These are phyloP conservation scores for Solanum tarapatanum DNA, from an alignment of 257 asterid species.

Conservation along the genomic window DNA sequence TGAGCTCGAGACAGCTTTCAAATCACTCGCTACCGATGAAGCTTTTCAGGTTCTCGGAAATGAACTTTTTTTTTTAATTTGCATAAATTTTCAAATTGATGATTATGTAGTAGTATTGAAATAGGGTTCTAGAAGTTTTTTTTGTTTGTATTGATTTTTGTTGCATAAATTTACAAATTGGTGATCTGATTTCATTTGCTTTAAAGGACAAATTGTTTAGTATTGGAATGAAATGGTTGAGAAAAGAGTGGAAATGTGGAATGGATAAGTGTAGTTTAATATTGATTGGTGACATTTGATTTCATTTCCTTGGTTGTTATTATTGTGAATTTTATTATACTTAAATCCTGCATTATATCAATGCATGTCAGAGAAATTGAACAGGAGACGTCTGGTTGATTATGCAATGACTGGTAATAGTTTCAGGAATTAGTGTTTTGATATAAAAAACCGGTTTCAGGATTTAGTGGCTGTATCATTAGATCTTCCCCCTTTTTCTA, in stretches of 20 bases:
- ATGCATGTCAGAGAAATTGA: background rate
- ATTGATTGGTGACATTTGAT: background rate
- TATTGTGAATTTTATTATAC: background rate
- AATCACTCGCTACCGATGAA: constrained; percentile 41
- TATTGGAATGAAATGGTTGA: background rate
- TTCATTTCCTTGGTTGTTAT: background rate
- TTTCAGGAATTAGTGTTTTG: background rate
- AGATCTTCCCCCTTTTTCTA: background rate
- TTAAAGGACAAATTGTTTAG: background rate
- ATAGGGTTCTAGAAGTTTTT: constrained; percentile 27
- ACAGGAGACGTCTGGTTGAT: background rate
- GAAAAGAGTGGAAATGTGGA: background rate
- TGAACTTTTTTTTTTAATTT: background rate
- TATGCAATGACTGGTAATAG: background rate
- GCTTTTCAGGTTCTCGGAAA: constrained; percentile 56
- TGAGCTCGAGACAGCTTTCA: constrained; percentile 85
- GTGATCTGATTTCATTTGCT: background rate
- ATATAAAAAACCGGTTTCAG: background rate
- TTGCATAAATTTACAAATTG: background rate
- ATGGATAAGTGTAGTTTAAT: background rate
- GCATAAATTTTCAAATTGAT: background rate
- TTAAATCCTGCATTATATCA: background rate
- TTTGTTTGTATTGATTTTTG: background rate
- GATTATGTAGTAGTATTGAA: background rate
- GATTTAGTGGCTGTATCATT: background rate